Evolutionary conservation across 768 basidiomycete species (phyloP), one percentile per base, ranked within the genome.

Genomic region (Podaxis sp.): DNA sequence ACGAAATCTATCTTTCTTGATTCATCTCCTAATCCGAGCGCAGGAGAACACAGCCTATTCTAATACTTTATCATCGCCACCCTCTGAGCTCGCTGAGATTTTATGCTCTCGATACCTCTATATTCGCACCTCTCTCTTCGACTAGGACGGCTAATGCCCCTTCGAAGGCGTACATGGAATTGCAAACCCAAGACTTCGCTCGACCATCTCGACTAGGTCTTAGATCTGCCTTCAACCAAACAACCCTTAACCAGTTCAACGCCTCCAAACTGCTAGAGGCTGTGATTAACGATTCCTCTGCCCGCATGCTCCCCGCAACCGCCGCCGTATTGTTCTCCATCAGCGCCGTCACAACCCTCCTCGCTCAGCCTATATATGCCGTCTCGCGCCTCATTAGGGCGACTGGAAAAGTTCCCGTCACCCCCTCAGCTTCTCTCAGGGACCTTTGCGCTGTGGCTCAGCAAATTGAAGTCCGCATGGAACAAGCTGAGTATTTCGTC

Each of bases 11-110:
- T 63, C 68, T 2, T 11, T 44, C 22, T 44, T 33, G 8, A 36
- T 11, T 42, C 30, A 26, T 19, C 4, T 7, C 15, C 57, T 64
- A 33, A 39, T 36, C 36, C 36, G n/a, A 33, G 24, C 19, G 49
- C 52, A 39, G 48, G 60, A 60, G 57, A 57, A 63, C 61, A 38
- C 40, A 46, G 6, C 72, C 67, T 64, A 70, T 61, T 62, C 36
- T 84, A 40, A 76, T 87, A 42, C 76, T 80, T 56, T 91, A 88
- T 69, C 71, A 73, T 51, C 81, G 84, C 12, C 87, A 89, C 42
- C 70, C 78, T n/a, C 72, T 77, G 17, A 72, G 74, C 5, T 83
- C 85, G 3, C 75, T 91, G 63, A 82, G 89, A n/a, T 91, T 88
- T 65, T 87, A 92, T 67, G 74, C 84, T 0, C 71, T 89, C 22